Percentiles rank a stretch among this genome's conserved stretches.
These are phyloP conservation scores for Scutellaria barbata DNA, from an alignment of 257 asterid genomes.

Conservation along the genomic window DNA sequence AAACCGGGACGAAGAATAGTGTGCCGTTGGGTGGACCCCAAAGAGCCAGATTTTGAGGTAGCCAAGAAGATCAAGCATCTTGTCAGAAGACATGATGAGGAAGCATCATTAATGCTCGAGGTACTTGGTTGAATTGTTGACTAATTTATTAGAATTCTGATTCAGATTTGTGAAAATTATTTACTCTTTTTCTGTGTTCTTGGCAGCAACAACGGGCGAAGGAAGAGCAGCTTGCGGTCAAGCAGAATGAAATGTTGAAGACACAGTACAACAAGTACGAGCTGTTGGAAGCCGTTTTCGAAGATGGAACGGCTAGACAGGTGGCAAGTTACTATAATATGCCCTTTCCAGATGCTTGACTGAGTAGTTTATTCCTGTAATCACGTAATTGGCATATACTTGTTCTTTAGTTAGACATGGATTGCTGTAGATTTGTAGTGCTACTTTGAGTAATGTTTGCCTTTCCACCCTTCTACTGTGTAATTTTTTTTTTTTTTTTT, in stretches of 20 bases:
- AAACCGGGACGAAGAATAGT: slow-evolving; percentile 59
- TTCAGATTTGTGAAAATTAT: not conserved
- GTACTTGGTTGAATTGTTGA: slow-evolving; percentile 36
- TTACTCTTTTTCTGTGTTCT: too few relatives aligned
- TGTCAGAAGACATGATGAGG: slow-evolving; percentile 58
- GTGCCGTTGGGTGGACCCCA: slow-evolving; percentile 65
- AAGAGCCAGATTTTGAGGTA: slow-evolving; percentile 62
- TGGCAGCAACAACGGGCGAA: slow-evolving; percentile 52
- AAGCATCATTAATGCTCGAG: slow-evolving; percentile 57
- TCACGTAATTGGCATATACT: too few relatives aligned
- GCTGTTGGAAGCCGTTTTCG: slow-evolving; percentile 42
- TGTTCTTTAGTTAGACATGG: too few relatives aligned
- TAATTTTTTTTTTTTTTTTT: too few relatives aligned
- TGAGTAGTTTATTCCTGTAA: not conserved
- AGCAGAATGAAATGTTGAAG: slow-evolving; percentile 53
- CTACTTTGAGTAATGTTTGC: too few relatives aligned
- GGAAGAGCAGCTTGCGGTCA: slow-evolving; percentile 61
- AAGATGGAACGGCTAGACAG: slow-evolving; percentile 50
- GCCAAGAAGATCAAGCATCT: slow-evolving; percentile 54
- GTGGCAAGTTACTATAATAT: slow-evolving; percentile 47
- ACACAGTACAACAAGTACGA: slow-evolving; percentile 56
- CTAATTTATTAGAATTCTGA: not conserved
- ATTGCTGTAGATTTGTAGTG: not conserved
- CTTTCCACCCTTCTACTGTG: too few relatives aligned
- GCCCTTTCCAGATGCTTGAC: slow-evolving; percentile 46